Evolutionary conservation across 768 basidiomycete species (phyloP), one percentile per base, ranked within the genome.

Genomic region (Phylloporus rhodoxanthus): DNA sequence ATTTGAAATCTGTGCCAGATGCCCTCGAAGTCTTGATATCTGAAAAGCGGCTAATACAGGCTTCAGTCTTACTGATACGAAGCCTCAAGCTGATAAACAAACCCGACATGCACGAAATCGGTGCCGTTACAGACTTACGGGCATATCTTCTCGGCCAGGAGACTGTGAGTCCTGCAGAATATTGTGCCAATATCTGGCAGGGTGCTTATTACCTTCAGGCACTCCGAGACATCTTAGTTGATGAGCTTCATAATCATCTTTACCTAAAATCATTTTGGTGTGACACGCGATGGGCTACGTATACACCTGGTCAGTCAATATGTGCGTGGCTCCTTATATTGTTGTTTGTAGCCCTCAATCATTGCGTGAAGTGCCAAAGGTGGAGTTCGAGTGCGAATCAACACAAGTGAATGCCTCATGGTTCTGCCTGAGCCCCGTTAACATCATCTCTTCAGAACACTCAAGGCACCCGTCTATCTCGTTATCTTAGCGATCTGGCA

Each of bases 181-280:
- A 14, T 43, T 7, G 26, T 40, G 15, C n/a, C n/a, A 15, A n/a
- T n/a, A n/a, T 42, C n/a, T n/a, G 3, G 20, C 21, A 21, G 0
- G n/a, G 33, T 8, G 15, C 45, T 65, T 21, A 69, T 44, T 2
- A 2, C 34, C 43, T 49, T 29, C 59, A 97, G 95, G 85, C 89
- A 10, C 70, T 99, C 38, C 78, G 88, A 40, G 96, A 98, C 56
- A 96, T 98, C 48, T 71, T 99, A 50, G 75, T 94, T 7, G 96
- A 99, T 57, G 96, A 99, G 62, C 76, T 99, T 11, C 94, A 98
- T 62, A 91, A 84, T 57, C 96, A 99, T 68, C 70, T 99, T n/a
- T 99, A 96, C 68, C 80, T 99, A 52, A 96, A 95, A 62, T 90
- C 87, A 1, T 95, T 92, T 66, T 96, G 93, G 83, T 93, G 91